These are phyloP conservation scores for Apiotrichum akiyoshidainum DNA, from an alignment of 1,284 basidiomycete genomes.

Conservation along the genomic window DNA sequence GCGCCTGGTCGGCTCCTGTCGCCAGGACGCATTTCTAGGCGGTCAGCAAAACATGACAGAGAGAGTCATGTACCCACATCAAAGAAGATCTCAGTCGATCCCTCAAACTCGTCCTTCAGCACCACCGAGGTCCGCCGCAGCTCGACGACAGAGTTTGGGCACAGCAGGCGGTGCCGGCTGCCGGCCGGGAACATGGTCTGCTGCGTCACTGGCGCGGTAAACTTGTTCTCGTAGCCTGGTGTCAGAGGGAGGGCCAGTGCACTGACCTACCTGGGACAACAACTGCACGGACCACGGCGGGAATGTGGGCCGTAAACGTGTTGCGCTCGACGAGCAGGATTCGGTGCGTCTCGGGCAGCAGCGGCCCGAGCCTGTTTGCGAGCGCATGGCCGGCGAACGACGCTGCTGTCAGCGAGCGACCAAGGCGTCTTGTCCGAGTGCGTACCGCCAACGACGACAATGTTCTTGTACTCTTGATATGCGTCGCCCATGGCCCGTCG, in stretches of 20 bases:
- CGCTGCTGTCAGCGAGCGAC: slow-evolving; percentile 24
- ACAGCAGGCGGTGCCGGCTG: slow-evolving; percentile 37
- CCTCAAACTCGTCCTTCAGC: slow-evolving; percentile 47
- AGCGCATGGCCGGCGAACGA: slow-evolving; percentile 41
- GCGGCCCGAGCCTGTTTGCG: slow-evolving; percentile 42
- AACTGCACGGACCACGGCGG: slow-evolving; percentile 49
- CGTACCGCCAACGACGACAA: slow-evolving; percentile 43
- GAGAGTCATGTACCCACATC: slow-evolving; percentile 33
- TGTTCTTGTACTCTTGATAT: slow-evolving; percentile 27
- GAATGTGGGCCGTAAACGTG: slow-evolving; percentile 47
- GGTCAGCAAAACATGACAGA: background rate
- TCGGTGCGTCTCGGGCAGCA: slow-evolving; percentile 48
- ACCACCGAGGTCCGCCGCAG: slow-evolving; percentile 39
- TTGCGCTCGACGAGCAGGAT: slow-evolving; percentile 53
- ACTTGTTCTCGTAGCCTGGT: slow-evolving; percentile 48
- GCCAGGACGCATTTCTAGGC: slow-evolving; percentile 41
- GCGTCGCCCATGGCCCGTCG: too few species aligned
- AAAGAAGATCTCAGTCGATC: slow-evolving; percentile 44
- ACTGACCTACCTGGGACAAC: slow-evolving; percentile 47
- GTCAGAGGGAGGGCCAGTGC: background rate
- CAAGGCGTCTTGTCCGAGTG: background rate
- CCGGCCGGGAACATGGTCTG: slow-evolving; percentile 40
- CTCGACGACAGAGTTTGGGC: slow-evolving; percentile 44
- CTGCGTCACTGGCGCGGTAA: slow-evolving; percentile 38
- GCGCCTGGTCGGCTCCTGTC: slow-evolving; percentile 42